phyloP scores from a whole-genome alignment of 306 rosid genomes.

The Acacia melanoxylon region DNA sequence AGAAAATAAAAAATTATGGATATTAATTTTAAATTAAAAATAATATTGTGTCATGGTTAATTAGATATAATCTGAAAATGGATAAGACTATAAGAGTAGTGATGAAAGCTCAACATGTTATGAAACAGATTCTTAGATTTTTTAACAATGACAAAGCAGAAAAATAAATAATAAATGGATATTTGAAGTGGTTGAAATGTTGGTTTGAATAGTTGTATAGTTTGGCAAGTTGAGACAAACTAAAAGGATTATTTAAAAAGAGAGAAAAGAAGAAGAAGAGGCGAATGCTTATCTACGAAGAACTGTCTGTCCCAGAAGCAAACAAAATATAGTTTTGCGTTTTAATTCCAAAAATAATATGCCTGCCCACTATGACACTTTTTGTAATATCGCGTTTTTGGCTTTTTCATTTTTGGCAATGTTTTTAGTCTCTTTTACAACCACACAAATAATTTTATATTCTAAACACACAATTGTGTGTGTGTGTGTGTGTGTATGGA shows the following conservation, averaged over 20 bases:
- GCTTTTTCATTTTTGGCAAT: not conserved
- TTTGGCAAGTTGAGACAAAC: not conserved
- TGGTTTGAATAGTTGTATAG: not conserved
- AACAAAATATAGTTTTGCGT: slow-evolving; percentile 25
- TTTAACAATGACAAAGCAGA: not conserved
- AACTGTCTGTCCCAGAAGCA: not conserved
- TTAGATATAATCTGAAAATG: not conserved
- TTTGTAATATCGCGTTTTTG: not conserved
- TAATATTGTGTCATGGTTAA: not conserved
- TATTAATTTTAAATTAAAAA: not conserved
- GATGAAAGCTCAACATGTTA: not conserved
- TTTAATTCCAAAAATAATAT: not conserved
- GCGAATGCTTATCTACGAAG: slow-evolving; percentile 44
- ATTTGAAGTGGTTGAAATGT: not conserved
- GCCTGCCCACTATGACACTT: slow-evolving; percentile 35
- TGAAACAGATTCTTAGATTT: not conserved
- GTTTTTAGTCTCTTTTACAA: no score
- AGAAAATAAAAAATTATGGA: not conserved
- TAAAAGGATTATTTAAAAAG: not conserved
- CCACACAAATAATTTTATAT: not conserved
- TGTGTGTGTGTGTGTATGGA: no score
- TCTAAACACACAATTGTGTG: no score
- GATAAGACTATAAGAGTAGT: not conserved
- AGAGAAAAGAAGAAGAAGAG: not conserved
- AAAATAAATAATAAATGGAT: not conserved